Conservation (phyloP, 2,329 filamentous ascomycete species). For the Clonostachys chloroleuca region DNA sequence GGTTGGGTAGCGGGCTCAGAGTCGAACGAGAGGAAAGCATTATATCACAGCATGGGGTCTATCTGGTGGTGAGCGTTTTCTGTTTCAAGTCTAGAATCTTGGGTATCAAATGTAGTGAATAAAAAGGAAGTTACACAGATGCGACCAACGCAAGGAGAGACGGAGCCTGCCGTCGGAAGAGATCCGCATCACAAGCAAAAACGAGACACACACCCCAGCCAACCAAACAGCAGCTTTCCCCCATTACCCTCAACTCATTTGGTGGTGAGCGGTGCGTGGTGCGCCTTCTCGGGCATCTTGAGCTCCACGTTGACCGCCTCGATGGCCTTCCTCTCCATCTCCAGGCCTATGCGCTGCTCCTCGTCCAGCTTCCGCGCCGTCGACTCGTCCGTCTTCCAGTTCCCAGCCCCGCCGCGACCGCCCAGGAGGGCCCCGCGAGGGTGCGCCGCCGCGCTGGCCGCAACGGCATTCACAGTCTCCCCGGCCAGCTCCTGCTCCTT, state of each 20-base stretch:
- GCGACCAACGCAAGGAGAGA: too few species aligned
- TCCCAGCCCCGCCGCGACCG: constrained; percentile 56
- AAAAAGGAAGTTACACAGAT: neutral
- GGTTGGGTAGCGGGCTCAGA: too few species aligned
- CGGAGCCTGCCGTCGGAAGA: too few species aligned
- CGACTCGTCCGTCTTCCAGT: constrained; percentile 32
- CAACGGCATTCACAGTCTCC: neutral
- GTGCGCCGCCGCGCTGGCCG: constrained; percentile 1
- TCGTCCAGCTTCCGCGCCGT: constrained; percentile 12
- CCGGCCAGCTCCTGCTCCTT: neutral
- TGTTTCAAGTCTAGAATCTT: too few species aligned
- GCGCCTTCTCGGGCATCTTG: constrained; percentile 38
- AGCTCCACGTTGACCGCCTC: constrained; percentile 43
- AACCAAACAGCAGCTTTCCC: neutral
- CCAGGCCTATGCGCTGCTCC: constrained; percentile 21
- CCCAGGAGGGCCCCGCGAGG: constrained; percentile 15
- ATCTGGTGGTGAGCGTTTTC: neutral
- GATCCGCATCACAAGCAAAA: too few species aligned
- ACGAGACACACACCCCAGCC: neutral
- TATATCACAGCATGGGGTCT: neutral
- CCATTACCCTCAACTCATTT: neutral
- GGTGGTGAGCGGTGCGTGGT: constrained; percentile 18
- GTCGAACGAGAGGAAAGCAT: neutral
- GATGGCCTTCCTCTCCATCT: constrained; percentile 34
- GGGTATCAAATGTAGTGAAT: neutral